A percentile compares a stretch with the other conserved stretches of the same genome.
Evolutionary conservation across 768 basidiomycete genomes (phyloP).

Genomic region (Suillus spraguei): DNA sequence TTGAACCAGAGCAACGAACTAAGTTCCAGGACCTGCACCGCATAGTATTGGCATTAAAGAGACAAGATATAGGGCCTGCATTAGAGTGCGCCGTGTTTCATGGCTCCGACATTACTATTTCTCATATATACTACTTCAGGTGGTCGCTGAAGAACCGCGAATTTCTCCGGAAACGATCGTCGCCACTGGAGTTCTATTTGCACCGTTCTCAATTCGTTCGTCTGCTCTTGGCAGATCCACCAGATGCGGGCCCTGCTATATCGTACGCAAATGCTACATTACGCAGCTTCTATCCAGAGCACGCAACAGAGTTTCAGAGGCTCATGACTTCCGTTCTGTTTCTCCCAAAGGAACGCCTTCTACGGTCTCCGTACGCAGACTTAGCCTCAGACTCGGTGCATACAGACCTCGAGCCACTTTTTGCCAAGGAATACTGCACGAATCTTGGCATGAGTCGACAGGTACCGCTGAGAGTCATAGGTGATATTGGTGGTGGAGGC

Average conservation of each 20-base stretch:
- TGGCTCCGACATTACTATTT: background rate
- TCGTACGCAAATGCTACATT: conserved; percentile 74
- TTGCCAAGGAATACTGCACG: conserved; percentile 89
- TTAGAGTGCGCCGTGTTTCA: conserved; percentile 57
- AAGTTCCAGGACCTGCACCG: conserved; percentile 73
- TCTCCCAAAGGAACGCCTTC: conserved; percentile 67
- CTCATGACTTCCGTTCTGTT: conserved; percentile 72
- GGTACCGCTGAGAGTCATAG: conserved; percentile 84
- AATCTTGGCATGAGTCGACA: conserved; percentile 88
- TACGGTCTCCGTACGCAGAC: conserved; percentile 73
- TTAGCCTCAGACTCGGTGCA: conserved; percentile 73
- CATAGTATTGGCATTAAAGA: conserved; percentile 68
- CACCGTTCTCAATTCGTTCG: conserved; percentile 91
- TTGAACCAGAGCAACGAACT: conserved; percentile 49
- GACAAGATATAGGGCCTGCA: conserved; percentile 72
- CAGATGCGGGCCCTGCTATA: conserved; percentile 61
- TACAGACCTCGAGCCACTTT: conserved; percentile 77
- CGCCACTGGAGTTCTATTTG: conserved; percentile 86
- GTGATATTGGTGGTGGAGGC: conserved; percentile 91
- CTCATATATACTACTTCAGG: conserved; percentile 41
- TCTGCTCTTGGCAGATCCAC: conserved; percentile 66
- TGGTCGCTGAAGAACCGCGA: conserved; percentile 72
- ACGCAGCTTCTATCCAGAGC: conserved; percentile 60
- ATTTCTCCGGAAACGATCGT: conserved; percentile 70
- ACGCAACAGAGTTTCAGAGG: conserved; percentile 65